A percentile compares a stretch with the other conserved stretches of the same genome.
These are phyloP conservation scores for Aspergillus carlsbadensis DNA, from an alignment of 495 filamentous ascomycete species.

Conservation along the genomic window DNA sequence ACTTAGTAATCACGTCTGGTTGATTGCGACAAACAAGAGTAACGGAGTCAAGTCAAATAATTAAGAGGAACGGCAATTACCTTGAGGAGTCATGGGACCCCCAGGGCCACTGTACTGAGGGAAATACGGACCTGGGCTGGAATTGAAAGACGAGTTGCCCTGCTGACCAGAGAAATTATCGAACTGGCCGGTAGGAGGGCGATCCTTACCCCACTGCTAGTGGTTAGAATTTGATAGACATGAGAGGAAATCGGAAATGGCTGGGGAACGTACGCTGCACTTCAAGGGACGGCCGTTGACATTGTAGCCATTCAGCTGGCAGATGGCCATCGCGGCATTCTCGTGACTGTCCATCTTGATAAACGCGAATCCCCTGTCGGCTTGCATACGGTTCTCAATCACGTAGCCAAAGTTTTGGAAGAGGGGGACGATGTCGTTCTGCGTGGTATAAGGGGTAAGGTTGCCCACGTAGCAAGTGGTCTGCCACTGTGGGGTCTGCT, in stretches of 20 bases:
- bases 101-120: constrained; percentile 80
- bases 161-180: constrained; percentile 76
- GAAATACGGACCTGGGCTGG: constrained; percentile 81
- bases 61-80: constrained; percentile 33
- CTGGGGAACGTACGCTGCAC: constrained; percentile 75
- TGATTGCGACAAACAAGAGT: constrained; percentile 14
- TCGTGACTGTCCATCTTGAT: constrained; percentile 99
- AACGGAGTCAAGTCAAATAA: no score
- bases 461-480: constrained; percentile 99
- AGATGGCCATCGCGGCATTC: constrained; percentile 98
- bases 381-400: constrained; percentile 94
- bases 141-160: constrained; percentile 59
- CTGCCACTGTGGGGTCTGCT: constrained; percentile 98
- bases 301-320: constrained; percentile 93
- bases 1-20: constrained; percentile 28
- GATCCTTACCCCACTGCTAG: constrained; percentile 95
- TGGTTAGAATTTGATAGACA: constrained; percentile 22
- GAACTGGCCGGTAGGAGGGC: constrained; percentile 81
- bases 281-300: constrained; percentile 97
- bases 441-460: constrained; percentile 94
- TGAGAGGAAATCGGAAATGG: neutral
- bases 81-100: constrained; percentile 72
- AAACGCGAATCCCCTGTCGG: constrained; percentile 96
- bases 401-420: constrained; percentile 99
- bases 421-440: constrained; percentile 90